Evolutionary conservation across 768 basidiomycete genomes (phyloP), one percentile per base, ranked within the genome.

Genomic region (Mycena latifolia): DNA sequence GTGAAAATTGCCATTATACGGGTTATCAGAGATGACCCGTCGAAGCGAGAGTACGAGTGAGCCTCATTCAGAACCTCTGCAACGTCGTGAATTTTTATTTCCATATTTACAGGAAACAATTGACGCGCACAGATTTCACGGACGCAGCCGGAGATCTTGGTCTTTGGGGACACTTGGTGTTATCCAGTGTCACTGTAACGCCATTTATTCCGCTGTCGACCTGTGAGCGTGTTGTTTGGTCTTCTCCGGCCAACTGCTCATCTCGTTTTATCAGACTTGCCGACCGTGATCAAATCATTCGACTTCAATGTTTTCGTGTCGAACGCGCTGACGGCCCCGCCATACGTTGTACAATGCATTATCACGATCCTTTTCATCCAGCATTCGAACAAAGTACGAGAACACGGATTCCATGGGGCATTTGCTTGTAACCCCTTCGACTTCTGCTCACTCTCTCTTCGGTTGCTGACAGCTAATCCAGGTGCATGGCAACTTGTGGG

Each of bases 241-340:
- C 29, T 53, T n/a, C 14, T 2, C 3, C 33, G 6, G 24, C 5
- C 18, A 20, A 20, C n/a, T 53, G 27, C 31, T 60, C 20, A 53
- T 39, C 35, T 27, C 28, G 24, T 14, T n/a, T n/a, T n/a, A n/a
- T n/a, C 51, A 81, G 80, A 81, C 60, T 72, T 81, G 24, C 80
- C 79, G 17, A 78, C 78, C 9, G 76, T 81, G 48, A 80, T 81
- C 66, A 80, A 80, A 55, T 75, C 77, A 0, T 80, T 81, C 69
- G 54, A 78, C 55, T 81, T 81, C 69, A 74, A 74, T 66, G 76
- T 79, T 10, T 78, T 77, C 51, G 73, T 74, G 22, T 77, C 80
- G 7, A 81, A 81, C 53, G 80, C 80, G 0, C 62, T 81, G 22
- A 80, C 79, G 0, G 79, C 79, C 1, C 79, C 79, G 12, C 79